Evolutionary conservation across 2,329 filamentous ascomycete genomes (phyloP), one percentile per base, ranked within the genome.

Genomic region (Aspergillus eucalypticola): DNA sequence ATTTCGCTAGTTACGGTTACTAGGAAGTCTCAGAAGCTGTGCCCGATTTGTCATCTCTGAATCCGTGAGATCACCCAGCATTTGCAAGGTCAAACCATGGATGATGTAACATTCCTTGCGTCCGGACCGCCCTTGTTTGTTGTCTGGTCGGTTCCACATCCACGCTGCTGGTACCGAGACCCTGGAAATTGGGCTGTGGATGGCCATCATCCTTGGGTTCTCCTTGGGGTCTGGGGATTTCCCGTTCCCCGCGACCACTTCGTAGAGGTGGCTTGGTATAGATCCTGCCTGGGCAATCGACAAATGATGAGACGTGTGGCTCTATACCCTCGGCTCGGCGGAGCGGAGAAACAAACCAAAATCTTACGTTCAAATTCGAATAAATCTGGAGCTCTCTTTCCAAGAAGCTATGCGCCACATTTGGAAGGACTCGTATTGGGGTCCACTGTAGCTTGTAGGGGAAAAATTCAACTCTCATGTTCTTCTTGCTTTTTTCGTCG

Each of bases 281-380:
- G n/a, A n/a, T 11, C 25, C 25, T 49, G 46, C 6, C 25, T 49
- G 46, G 44, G 19, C 13, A 15, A 10, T 3, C 13, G 25, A 49
- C 46, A 49, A 49, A 49, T 49, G 46, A 32, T 25, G 23, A 29
- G 46, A n/a, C 46, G 46, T 15, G 23, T 17, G 32, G n/a, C 25
- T 25, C 13, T 17, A 10, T 49, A 49, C 25, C 39, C 25, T 62
- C 60, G 64, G 64, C 51, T 65, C 64, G 64, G 64, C 63, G 60
- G 64, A 66, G 63, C 63, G 64, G 64, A 65, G 41, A 53, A 35
- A 53, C 23, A 19, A 25, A 52, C 32, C 17, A 23, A 57, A 39
- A 25, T 35, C 46, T 29, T 23, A 23, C 15, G 50, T 41, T 35
- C 10, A 19, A 38, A 3, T 52, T n/a, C 15, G 35, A 21, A 15